Percentiles rank a stretch among this genome's conserved stretches.
Conservation (phyloP, 2,329 filamentous ascomycete species). For the Cladophialophora psammophila region DNA sequence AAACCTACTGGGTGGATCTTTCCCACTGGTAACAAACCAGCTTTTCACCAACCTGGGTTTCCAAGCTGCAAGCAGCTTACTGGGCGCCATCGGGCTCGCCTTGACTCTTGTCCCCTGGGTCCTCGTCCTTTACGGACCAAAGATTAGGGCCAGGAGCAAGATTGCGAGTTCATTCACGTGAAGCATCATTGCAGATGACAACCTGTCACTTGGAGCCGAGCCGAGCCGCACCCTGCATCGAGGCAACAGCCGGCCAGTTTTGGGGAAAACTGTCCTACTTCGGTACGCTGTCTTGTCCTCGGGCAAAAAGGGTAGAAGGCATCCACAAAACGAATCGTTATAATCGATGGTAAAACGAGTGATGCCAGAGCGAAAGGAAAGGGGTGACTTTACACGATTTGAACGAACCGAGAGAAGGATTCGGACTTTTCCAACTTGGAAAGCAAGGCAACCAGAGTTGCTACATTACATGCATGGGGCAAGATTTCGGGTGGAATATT, state of each 20-base stretch:
- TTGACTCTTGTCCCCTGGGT: slow-evolving; percentile 86
- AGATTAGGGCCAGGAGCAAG: slow-evolving; percentile 76
- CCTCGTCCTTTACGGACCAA: slow-evolving; percentile 77
- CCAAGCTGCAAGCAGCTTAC: slow-evolving; percentile 72
- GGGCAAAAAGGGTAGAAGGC: too few relatives aligned
- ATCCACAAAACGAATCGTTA: too few relatives aligned
- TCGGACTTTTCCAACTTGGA: too few relatives aligned
- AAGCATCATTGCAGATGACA: background rate
- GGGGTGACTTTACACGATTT: too few relatives aligned
- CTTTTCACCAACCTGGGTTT: slow-evolving; percentile 78
- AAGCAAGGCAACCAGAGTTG: too few relatives aligned
- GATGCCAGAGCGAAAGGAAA: too few relatives aligned
- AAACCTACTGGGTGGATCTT: slow-evolving; percentile 81
- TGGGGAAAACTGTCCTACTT: too few relatives aligned
- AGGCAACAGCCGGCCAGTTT: background rate
- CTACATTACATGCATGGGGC: too few relatives aligned
- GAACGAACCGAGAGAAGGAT: too few relatives aligned
- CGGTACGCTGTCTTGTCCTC: too few relatives aligned
- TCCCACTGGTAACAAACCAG: slow-evolving; percentile 76
- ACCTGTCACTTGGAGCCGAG: background rate
- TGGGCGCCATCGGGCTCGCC: slow-evolving; percentile 72
- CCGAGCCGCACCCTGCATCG: background rate
- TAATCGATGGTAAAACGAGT: too few relatives aligned
- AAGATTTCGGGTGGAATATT: too few relatives aligned
- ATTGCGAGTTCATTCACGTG: slow-evolving; percentile 62